Conservation (phyloP, 345 rosid species). For the Rubroshorea leprosula region DNA sequence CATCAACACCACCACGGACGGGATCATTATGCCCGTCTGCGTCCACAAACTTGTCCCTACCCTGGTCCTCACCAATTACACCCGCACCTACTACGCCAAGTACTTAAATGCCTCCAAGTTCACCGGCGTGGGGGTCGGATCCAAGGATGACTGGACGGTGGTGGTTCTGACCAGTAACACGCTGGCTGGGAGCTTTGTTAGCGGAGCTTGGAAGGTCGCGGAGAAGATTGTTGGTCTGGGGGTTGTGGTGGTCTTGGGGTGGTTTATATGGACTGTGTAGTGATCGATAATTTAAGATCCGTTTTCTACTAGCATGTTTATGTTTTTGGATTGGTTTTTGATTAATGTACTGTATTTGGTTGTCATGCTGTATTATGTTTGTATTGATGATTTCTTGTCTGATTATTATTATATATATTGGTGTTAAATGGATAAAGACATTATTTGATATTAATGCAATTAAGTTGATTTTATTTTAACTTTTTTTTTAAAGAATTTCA, state of each 20-base stretch:
- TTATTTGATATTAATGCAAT: no score
- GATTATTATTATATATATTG: no score
- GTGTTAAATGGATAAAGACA: no score
- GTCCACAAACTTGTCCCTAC: conserved; percentile 54
- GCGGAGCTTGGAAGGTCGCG: conserved; percentile 16
- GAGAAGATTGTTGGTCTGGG: not conserved
- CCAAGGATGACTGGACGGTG: conserved; percentile 75
- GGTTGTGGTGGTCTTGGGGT: not conserved
- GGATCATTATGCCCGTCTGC: conserved; percentile 57
- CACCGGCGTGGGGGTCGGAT: conserved; percentile 55
- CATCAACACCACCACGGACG: conserved; percentile 45
- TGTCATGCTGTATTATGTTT: no score
- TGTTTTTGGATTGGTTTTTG: no score
- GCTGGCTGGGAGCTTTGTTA: conserved; percentile 34
- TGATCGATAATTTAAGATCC: no score
- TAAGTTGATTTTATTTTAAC: no score
- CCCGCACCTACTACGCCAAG: conserved; percentile 38
- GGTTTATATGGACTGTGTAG: no score
- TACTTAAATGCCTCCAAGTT: conserved; percentile 52
- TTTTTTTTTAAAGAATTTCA: no score
- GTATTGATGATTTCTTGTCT: no score
- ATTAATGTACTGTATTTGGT: no score
- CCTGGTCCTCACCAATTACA: conserved; percentile 57
- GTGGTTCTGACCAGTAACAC: conserved; percentile 46
- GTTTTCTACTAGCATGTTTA: no score